A percentile compares a stretch with the other conserved stretches of the same genome.
phyloP scores from a whole-genome alignment of 371 early-diverging fungal genomes.

The Lichtheimia hyalospora region DNA sequence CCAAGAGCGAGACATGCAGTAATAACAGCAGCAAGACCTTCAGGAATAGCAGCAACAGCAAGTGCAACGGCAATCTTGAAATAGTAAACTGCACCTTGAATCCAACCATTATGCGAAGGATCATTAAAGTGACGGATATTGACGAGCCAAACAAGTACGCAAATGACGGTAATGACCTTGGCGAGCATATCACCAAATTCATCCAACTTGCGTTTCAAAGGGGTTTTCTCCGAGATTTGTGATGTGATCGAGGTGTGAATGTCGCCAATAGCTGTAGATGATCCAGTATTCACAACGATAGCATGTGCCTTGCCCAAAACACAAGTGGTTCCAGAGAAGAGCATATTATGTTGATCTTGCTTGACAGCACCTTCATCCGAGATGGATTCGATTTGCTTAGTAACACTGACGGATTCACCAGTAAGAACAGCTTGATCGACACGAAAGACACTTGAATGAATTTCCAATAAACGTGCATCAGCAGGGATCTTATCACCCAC shows the following conservation, averaged over 20 bases:
- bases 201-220: slow-evolving; percentile 91
- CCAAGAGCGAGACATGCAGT: slow-evolving; percentile 97
- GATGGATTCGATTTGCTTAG: slow-evolving; percentile 72
- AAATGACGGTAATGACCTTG: slow-evolving; percentile 92
- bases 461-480: slow-evolving; percentile 82
- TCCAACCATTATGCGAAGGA: slow-evolving; percentile 86
- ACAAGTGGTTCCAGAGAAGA: slow-evolving; percentile 96
- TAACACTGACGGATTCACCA: slow-evolving; percentile 94
- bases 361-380: slow-evolving; percentile 77
- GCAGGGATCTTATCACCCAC: slow-evolving; percentile 97
- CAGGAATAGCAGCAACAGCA: slow-evolving; percentile 99
- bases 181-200: slow-evolving; percentile 97
- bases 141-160: slow-evolving; percentile 95
- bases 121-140: slow-evolving; percentile 95
- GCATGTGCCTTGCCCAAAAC: slow-evolving; percentile 90
- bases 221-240: slow-evolving; percentile 90
- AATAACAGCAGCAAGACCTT: slow-evolving; percentile 97
- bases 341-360: slow-evolving; percentile 94
- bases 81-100: slow-evolving; percentile 90
- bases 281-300: slow-evolving; percentile 88
- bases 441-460: slow-evolving; percentile 81
- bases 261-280: slow-evolving; percentile 89
- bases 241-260: slow-evolving; percentile 87
- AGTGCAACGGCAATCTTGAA: slow-evolving; percentile 98
- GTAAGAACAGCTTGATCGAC: slow-evolving; percentile 96